Evolutionary conservation across 2,329 filamentous ascomycete species (phyloP), one percentile per base, ranked within the genome.

Genomic region (Dothideomycetes sp.): DNA sequence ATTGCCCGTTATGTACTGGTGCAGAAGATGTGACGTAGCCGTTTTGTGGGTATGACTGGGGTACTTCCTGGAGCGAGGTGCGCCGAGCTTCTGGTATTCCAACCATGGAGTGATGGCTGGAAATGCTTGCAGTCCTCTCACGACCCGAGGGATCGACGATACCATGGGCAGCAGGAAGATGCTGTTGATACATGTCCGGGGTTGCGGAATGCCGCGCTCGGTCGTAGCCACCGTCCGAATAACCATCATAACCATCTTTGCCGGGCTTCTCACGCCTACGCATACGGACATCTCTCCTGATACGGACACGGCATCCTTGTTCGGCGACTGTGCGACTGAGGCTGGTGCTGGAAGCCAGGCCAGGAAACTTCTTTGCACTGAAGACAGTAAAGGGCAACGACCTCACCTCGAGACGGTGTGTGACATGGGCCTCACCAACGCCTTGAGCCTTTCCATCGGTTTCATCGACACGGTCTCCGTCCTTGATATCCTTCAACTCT

Each of bases 321-420:
- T 98, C 89, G 14, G 89, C 88, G 32, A 98, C 87, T 27, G 85
- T 82, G 46, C 88, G 82, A 63, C 88, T 95, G 36, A 96, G 69
- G 10, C 75, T 69, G 0, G 91, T 98, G 65, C 87, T 95, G 60
- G 91, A 85, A 33, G 84, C 81, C 43, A 96, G 68, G 14, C 89
- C 91, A 12, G 91, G 91, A 65, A 98, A 98, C 67, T 95, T 96
- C 78, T 96, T 98, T 37, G 91, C 91, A 52, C 88, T 95, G 67
- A 75, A 96, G 31, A 96, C 91, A 36, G 77, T 79, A 60, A 98
- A 96, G 0, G 84, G 78, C 10, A 73, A 65, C 0, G 91, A 94
- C 68, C 89, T 87, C 52, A 95, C 83, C 60, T 94, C 86, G 64
- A 95, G 76, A 39, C 88, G 76, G 65, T 86, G 89, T 54, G 87